Conservation (phyloP, 2,329 filamentous ascomycete genomes). For the Aspergillus thermomutatus region DNA sequence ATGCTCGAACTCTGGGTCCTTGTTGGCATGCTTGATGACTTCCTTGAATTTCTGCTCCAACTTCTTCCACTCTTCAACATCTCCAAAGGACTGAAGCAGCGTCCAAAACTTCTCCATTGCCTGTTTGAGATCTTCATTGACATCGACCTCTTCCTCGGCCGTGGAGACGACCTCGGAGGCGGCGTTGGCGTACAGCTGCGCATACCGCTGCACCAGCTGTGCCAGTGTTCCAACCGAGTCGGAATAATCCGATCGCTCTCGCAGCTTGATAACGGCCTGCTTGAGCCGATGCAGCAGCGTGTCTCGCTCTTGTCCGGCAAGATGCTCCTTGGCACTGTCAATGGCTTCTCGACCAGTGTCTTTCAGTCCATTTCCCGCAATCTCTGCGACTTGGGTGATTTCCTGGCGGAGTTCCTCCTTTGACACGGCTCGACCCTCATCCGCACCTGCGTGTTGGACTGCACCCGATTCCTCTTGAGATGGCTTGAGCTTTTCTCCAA, state of each 20-base stretch:
- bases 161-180: slow-evolving; percentile 64
- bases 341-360: slow-evolving; percentile 55
- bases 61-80: slow-evolving; percentile 69
- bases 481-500: slow-evolving; percentile 70
- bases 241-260: slow-evolving; percentile 75
- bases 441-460: slow-evolving; percentile 46
- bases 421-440: slow-evolving; percentile 51
- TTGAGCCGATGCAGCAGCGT: slow-evolving; percentile 74
- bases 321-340: slow-evolving; percentile 69
- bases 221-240: slow-evolving; percentile 80
- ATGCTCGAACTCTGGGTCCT: slow-evolving; percentile 78
- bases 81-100: slow-evolving; percentile 76
- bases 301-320: slow-evolving; percentile 68
- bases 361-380: slow-evolving; percentile 33
- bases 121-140: slow-evolving; percentile 70
- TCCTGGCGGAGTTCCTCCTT: slow-evolving; percentile 61
- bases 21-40: slow-evolving; percentile 69
- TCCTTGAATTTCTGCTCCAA: slow-evolving; percentile 66
- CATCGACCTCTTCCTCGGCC: slow-evolving; percentile 66
- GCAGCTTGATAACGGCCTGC: slow-evolving; percentile 68
- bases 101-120: slow-evolving; percentile 78
- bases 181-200: slow-evolving; percentile 70
- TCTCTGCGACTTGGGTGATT: slow-evolving; percentile 50
- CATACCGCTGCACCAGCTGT: slow-evolving; percentile 73
- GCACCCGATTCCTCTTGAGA: slow-evolving; percentile 57